Conservation (phyloP, 495 filamentous ascomycete species). For the Xylaria flabelliformis region DNA sequence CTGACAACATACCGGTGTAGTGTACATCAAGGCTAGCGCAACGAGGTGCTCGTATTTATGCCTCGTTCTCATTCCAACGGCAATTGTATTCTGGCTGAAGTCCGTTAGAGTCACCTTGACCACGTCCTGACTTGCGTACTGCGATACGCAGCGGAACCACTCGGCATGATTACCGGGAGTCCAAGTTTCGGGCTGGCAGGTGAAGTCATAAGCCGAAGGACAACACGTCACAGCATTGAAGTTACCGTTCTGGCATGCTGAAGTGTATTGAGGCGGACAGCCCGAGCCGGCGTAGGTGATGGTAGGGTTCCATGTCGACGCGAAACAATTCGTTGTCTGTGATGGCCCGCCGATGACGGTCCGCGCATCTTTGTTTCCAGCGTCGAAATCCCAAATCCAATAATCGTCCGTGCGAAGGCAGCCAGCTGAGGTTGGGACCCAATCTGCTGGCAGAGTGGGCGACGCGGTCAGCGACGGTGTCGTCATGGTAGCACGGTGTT, state of each 20-base stretch:
- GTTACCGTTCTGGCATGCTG: slow-evolving; percentile 30
- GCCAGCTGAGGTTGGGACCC: slow-evolving; percentile 29
- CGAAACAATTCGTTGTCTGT: slow-evolving; percentile 37
- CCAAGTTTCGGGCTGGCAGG: slow-evolving; percentile 16
- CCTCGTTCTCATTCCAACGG: slow-evolving; percentile 21
- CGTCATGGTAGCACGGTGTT: slow-evolving; percentile 4
- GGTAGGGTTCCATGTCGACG: slow-evolving; percentile 33
- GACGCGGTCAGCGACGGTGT: neutral
- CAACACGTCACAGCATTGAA: slow-evolving; percentile 36
- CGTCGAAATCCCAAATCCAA: slow-evolving; percentile 39
- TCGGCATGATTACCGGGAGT: slow-evolving; percentile 2
- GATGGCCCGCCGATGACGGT: slow-evolving; percentile 42
- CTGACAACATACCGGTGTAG: slow-evolving; percentile 32
- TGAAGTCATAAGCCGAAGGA: slow-evolving; percentile 31
- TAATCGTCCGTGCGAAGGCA: slow-evolving; percentile 35
- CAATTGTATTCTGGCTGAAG: slow-evolving; percentile 27
- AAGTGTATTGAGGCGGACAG: slow-evolving; percentile 38
- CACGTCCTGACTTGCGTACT: neutral
- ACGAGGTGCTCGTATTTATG: slow-evolving; percentile 33
- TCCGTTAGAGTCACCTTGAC: slow-evolving; percentile 27
- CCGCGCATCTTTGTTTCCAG: slow-evolving; percentile 14
- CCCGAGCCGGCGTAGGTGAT: slow-evolving; percentile 32
- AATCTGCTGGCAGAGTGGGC: slow-evolving; percentile 30
- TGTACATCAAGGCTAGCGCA: slow-evolving; percentile 36
- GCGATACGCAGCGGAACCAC: slow-evolving; percentile 30